Evolutionary conservation across 148 eudicot genomes (phyloP).

Genomic region (Rhododendron vialii): DNA sequence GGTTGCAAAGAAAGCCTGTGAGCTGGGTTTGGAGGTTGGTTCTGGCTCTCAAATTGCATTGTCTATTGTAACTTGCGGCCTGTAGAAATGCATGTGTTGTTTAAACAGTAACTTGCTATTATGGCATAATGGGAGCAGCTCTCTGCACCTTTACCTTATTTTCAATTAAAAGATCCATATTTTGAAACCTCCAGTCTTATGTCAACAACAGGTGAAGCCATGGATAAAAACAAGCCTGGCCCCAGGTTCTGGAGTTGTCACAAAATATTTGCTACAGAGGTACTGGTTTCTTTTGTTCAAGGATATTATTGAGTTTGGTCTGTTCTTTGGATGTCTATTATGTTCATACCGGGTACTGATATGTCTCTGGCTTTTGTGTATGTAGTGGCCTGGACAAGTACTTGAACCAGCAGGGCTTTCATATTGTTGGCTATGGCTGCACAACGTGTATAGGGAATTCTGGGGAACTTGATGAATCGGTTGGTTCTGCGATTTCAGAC

Average conservation of each 20-base stretch:
- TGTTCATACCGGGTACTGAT: slow-evolving; percentile 3
- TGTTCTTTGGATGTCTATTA: neutral
- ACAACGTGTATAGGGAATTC: slow-evolving; percentile 98
- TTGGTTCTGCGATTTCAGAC: slow-evolving; percentile 72
- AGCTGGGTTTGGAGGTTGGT: slow-evolving; percentile 86
- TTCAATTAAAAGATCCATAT: neutral
- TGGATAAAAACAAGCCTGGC: slow-evolving; percentile 96
- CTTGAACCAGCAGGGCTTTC: slow-evolving; percentile 84
- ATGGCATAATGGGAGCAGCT: neutral
- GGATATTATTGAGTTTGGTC: neutral
- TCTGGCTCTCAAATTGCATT: neutral
- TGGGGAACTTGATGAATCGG: slow-evolving; percentile 92
- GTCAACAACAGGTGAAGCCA: slow-evolving; percentile 66
- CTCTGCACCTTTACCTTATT: neutral
- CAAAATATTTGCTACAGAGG: slow-evolving; percentile 75
- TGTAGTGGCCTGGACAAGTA: slow-evolving; percentile 86
- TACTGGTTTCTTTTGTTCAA: slow-evolving; percentile 14
- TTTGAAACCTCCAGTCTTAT: neutral
- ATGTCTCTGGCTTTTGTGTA: neutral
- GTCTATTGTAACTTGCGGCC: neutral
- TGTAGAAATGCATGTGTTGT: neutral
- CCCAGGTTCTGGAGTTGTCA: slow-evolving; percentile 94
- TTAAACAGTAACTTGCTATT: neutral
- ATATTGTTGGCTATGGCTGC: slow-evolving; percentile 95
- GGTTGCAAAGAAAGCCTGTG: slow-evolving; percentile 96